Conservation (phyloP, 345 rosid species). For the Corchorus olitorius region DNA sequence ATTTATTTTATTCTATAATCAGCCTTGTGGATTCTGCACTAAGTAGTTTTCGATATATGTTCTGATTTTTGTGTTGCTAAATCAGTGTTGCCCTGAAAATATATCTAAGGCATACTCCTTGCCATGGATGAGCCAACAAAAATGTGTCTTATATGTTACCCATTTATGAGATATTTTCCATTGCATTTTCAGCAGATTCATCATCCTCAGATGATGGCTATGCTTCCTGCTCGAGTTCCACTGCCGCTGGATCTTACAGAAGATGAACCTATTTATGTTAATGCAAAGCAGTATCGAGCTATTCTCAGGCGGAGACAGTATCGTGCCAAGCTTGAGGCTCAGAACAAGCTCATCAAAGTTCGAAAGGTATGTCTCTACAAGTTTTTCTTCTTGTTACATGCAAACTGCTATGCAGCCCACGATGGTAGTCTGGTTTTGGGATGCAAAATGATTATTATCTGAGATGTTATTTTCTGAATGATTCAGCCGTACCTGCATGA, state of each 20-base stretch:
- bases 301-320: slow-evolving; percentile 79
- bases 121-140: slow-evolving; percentile 3
- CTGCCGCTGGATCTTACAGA: slow-evolving; percentile 56
- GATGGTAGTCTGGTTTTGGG: background rate
- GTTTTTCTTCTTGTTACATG: slow-evolving; percentile 5
- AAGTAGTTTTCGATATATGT: slow-evolving; percentile 11
- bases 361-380: slow-evolving; percentile 55
- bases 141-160: slow-evolving; percentile 25
- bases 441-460: background rate
- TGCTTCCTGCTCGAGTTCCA: slow-evolving; percentile 59
- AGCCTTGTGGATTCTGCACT: slow-evolving; percentile 15
- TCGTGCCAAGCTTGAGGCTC: slow-evolving; percentile 88
- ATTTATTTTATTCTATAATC: slow-evolving; percentile 2
- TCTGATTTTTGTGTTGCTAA: slow-evolving; percentile 20
- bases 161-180: slow-evolving; percentile 26
- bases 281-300: slow-evolving; percentile 82
- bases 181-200: slow-evolving; percentile 47
- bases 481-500: slow-evolving; percentile 88
- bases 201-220: slow-evolving; percentile 54
- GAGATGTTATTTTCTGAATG: background rate
- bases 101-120: slow-evolving; percentile 17
- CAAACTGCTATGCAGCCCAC: slow-evolving; percentile 2
- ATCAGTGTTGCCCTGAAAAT: slow-evolving; percentile 13
- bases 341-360: slow-evolving; percentile 58
- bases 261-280: slow-evolving; percentile 70